phyloP scores from a whole-genome alignment of 139 green algal genomes.

The Tetraselmis striata region DNA sequence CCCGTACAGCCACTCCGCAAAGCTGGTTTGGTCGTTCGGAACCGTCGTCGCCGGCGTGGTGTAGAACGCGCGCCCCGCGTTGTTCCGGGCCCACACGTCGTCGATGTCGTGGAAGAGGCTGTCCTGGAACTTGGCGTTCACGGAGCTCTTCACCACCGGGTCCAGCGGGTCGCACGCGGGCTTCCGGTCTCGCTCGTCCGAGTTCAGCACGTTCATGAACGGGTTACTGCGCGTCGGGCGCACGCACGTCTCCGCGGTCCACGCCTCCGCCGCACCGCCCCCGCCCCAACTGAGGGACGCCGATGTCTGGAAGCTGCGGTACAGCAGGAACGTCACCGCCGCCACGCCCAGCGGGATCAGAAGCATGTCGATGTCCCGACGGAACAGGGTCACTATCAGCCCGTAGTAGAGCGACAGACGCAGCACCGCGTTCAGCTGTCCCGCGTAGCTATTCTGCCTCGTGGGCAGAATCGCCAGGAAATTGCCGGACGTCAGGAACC shows the following conservation, averaged over 20 bases:
- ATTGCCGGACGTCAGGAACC: too few relatives aligned
- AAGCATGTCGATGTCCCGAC: too few relatives aligned
- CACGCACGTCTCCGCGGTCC: not conserved
- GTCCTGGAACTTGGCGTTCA: not conserved
- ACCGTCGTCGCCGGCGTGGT: constrained; percentile 7
- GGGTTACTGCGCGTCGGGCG: not conserved
- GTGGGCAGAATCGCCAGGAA: too few relatives aligned
- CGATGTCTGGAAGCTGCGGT: too few relatives aligned
- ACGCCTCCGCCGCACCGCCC: too few relatives aligned
- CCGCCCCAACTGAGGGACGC: too few relatives aligned
- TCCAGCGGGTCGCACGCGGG: not conserved
- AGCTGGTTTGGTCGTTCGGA: not conserved
- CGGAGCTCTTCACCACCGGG: not conserved
- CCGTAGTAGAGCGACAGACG: constrained; percentile 2
- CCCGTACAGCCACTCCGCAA: constrained; percentile 10
- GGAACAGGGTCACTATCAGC: not conserved
- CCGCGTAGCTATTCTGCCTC: not conserved
- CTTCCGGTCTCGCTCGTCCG: not conserved
- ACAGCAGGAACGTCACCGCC: too few relatives aligned
- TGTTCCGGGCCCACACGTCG: constrained; percentile 6
- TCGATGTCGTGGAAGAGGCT: constrained; percentile 5
- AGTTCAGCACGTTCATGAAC: constrained; percentile 15
- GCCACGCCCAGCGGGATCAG: too few relatives aligned
- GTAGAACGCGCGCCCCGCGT: not conserved
- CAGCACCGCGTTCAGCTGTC: constrained; percentile 11